Percentiles rank a stretch among this genome's conserved stretches.
These are phyloP conservation scores for Ambrosia trifida DNA, from an alignment of 129 eudicot genomes.

Conservation along the genomic window DNA sequence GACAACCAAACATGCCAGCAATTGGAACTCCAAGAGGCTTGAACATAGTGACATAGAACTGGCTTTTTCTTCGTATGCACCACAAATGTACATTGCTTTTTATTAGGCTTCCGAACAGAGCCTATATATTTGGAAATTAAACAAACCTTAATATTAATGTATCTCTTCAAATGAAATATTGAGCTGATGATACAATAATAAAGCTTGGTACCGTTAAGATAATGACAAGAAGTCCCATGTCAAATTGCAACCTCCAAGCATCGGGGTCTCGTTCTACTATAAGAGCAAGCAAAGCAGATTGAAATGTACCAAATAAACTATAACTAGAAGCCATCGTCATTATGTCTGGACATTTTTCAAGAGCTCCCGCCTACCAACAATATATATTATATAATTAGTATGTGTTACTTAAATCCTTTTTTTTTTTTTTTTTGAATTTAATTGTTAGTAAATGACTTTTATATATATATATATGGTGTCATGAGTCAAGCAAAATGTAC, in stretches of 20 bases:
- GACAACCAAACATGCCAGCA: constrained; percentile 54
- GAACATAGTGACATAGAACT: constrained; percentile 65
- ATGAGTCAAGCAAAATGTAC: constrained; percentile 21
- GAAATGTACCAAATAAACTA: constrained; percentile 69
- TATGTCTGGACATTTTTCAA: constrained; percentile 56
- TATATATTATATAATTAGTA: neutral
- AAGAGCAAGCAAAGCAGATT: constrained; percentile 46
- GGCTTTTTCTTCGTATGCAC: constrained; percentile 64
- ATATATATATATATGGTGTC: neutral
- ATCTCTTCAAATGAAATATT: no score
- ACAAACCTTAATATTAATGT: neutral
- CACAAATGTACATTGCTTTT: constrained; percentile 61
- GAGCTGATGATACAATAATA: neutral
- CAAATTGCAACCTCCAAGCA: constrained; percentile 71
- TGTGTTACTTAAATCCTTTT: no score
- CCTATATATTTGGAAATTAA: constrained; percentile 37
- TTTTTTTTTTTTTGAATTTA: no score
- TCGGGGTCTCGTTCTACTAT: constrained; percentile 53
- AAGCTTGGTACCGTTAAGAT: constrained; percentile 52
- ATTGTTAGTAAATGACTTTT: no score
- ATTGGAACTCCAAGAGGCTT: constrained; percentile 76
- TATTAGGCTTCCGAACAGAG: constrained; percentile 61
- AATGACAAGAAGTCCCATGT: constrained; percentile 65
- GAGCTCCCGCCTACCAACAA: constrained; percentile 45
- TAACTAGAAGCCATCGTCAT: constrained; percentile 66